Evolutionary conservation across 257 asterid genomes (phyloP).

Genomic region (Lycium barbarum): DNA sequence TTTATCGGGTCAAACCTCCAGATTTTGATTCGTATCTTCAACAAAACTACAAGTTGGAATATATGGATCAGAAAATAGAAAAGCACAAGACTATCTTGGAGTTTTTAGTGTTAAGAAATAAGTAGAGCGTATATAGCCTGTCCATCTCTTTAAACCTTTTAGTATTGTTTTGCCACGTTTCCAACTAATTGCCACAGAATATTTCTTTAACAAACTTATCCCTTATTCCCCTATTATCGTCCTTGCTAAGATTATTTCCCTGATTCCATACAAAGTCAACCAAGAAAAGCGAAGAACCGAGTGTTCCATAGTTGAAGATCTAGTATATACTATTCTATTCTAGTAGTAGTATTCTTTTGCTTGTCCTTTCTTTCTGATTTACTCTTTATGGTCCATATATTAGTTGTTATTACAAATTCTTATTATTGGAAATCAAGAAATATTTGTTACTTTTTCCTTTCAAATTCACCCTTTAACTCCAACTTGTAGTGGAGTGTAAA

Average conservation of each 20-base stretch:
- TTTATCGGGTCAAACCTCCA: neutral
- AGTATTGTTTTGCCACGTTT: neutral
- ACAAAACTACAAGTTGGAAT: neutral
- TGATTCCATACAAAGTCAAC: neutral
- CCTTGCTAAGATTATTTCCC: neutral
- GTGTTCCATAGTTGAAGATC: neutral
- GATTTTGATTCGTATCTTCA: neutral
- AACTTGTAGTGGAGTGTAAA: neutral
- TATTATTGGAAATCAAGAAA: neutral
- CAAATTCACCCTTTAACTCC: neutral
- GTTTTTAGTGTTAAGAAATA: neutral
- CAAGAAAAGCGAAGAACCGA: too few species aligned
- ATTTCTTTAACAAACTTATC: neutral
- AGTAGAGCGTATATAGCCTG: neutral
- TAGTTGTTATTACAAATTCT: neutral
- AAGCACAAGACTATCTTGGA: neutral
- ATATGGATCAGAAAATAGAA: constrained; percentile 4
- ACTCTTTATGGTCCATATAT: neutral
- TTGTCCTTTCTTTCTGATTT: neutral
- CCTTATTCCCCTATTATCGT: too few species aligned
- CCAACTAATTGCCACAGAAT: neutral
- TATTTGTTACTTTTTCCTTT: neutral
- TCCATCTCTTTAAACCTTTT: neutral
- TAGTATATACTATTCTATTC: neutral
- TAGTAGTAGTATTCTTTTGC: neutral